Conservation (phyloP, 2,329 filamentous ascomycete species). For the Talaromyces sp. region DNA sequence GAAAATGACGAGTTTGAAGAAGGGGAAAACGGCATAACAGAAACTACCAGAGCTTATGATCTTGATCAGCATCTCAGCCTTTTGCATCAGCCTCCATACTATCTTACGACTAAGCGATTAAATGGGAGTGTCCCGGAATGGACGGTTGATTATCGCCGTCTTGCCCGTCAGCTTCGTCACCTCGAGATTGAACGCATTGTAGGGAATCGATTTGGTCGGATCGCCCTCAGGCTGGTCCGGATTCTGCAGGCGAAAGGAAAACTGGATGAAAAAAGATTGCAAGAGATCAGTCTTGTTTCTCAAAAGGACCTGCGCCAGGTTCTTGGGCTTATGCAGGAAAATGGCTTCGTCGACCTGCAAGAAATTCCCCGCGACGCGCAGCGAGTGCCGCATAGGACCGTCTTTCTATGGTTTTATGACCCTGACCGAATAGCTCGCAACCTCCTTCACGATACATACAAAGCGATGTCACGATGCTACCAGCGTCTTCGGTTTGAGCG, state of each 20-base stretch:
- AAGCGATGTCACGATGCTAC: conserved; percentile 78
- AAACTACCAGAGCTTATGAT: conserved; percentile 18
- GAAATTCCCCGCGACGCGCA: conserved; percentile 87
- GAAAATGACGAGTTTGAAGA: conserved; percentile 41
- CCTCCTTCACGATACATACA: conserved; percentile 77
- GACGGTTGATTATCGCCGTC: conserved; percentile 73
- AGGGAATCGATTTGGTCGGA: conserved; percentile 66
- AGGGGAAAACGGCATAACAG: conserved; percentile 21
- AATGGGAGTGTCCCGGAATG: conserved; percentile 62
- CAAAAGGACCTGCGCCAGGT: conserved; percentile 80
- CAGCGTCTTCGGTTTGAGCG: conserved; percentile 76
- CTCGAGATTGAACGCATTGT: conserved; percentile 78
- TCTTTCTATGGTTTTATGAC: conserved; percentile 93
- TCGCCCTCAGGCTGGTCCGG: conserved; percentile 75
- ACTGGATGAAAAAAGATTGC: conserved; percentile 87
- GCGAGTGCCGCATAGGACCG: conserved; percentile 72
- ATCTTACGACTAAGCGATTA: conserved; percentile 30
- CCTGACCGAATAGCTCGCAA: conserved; percentile 63
- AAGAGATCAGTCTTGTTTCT: conserved; percentile 73
- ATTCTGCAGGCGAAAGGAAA: conserved; percentile 84
- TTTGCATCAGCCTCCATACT: conserved; percentile 41
- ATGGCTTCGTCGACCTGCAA: conserved; percentile 83
- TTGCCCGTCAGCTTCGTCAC: conserved; percentile 67
- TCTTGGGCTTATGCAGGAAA: conserved; percentile 78
- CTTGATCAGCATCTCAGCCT: conserved; percentile 42